A percentile compares a stretch with the other conserved stretches of the same genome.
These are phyloP conservation scores for Termitomyces sp. DNA, from an alignment of 768 basidiomycete species.

Conservation along the genomic window DNA sequence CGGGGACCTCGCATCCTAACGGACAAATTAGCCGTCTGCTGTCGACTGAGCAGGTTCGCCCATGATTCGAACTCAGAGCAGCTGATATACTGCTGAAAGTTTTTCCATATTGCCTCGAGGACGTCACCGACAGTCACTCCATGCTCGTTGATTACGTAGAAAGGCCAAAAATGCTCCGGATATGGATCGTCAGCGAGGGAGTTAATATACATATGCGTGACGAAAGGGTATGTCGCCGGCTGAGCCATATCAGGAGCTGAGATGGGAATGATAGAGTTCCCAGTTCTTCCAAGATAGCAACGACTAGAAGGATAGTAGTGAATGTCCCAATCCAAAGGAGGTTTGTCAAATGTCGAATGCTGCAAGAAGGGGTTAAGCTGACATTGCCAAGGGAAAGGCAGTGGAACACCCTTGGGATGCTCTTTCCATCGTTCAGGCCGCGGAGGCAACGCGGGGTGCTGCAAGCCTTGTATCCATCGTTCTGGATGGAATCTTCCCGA, in stretches of 20 bases:
- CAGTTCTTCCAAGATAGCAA: slow-evolving; percentile 25
- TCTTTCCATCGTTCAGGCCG: slow-evolving; percentile 41
- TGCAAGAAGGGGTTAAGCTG: slow-evolving; percentile 55
- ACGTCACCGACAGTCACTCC: slow-evolving; percentile 52
- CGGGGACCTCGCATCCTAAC: slow-evolving; percentile 19
- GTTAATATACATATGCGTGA: slow-evolving; percentile 52
- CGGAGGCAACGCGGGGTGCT: slow-evolving; percentile 46
- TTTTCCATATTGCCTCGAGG: slow-evolving; percentile 37
- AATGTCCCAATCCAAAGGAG: slow-evolving; percentile 47
- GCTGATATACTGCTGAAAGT: slow-evolving; percentile 35
- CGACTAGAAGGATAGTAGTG: slow-evolving; percentile 18
- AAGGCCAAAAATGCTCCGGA: slow-evolving; percentile 50
- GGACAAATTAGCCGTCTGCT: slow-evolving; percentile 26
- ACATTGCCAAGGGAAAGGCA: slow-evolving; percentile 43
- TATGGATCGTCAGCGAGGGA: slow-evolving; percentile 46
- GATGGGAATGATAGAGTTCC: slow-evolving; percentile 24
- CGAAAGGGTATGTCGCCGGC: slow-evolving; percentile 60
- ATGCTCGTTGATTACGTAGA: slow-evolving; percentile 38
- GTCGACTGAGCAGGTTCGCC: slow-evolving; percentile 19
- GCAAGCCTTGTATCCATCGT: slow-evolving; percentile 42
- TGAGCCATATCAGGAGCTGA: slow-evolving; percentile 38
- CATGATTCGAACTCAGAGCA: slow-evolving; percentile 32
- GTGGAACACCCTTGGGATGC: slow-evolving; percentile 31
- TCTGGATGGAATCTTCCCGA: slow-evolving; percentile 33
- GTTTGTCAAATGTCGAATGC: slow-evolving; percentile 34